Percentiles rank a stretch among this genome's conserved stretches.
Evolutionary conservation across 345 rosid species (phyloP).

Genomic region (Cardamine chenopodiifolia): DNA sequence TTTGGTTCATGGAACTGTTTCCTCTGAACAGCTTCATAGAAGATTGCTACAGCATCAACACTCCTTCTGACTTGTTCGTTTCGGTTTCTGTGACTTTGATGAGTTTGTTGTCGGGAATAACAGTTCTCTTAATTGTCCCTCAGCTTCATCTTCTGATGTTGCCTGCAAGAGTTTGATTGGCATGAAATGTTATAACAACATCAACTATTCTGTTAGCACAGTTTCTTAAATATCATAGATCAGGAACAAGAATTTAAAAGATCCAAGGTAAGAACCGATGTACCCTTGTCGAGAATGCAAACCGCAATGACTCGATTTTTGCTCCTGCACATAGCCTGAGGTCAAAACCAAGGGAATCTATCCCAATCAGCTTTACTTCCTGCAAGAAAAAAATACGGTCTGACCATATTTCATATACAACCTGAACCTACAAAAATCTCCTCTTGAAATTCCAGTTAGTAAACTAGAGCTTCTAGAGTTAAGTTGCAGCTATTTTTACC

Average conservation of each 20-base stretch:
- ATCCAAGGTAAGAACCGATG: constrained; percentile 1
- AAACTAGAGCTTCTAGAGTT: constrained; percentile 16
- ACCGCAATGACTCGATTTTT: constrained; percentile 77
- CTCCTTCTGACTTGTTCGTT: constrained; percentile 56
- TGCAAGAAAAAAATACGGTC: constrained; percentile 26
- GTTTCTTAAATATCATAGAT: background rate
- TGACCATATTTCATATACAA: constrained; percentile 2
- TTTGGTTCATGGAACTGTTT: constrained; percentile 32
- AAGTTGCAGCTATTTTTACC: constrained; percentile 50
- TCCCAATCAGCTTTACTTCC: constrained; percentile 68
- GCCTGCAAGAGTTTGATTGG: constrained; percentile 57
- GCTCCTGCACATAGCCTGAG: constrained; percentile 85
- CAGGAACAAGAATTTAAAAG: background rate
- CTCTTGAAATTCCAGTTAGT: background rate
- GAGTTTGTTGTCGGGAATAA: constrained; percentile 57
- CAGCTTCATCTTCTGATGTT: constrained; percentile 74
- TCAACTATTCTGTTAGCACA: background rate
- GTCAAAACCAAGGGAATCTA: constrained; percentile 87
- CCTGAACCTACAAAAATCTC: background rate
- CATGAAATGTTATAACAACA: background rate
- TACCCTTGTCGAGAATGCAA: constrained; percentile 75
- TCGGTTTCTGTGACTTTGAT: constrained; percentile 38
- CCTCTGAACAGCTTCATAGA: background rate
- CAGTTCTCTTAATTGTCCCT: constrained; percentile 70
- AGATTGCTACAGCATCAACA: constrained; percentile 9